Conservation (phyloP, 495 filamentous ascomycete species). For the Penicillium canescens region DNA sequence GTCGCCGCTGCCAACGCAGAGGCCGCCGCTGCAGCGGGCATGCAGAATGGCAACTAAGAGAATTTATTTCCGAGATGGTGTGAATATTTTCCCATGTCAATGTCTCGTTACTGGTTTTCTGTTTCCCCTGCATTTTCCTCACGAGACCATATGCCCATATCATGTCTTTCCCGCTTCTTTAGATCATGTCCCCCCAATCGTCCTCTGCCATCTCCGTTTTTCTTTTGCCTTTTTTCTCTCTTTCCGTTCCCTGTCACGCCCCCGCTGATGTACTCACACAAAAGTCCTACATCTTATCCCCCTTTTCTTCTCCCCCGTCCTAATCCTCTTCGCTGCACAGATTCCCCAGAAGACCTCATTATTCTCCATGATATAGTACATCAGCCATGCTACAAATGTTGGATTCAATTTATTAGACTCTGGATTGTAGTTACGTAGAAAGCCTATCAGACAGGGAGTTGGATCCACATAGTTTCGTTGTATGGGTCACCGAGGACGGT, state of each 20-base stretch:
- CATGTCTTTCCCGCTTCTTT: slow-evolving; percentile 29
- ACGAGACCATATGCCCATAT: slow-evolving; percentile 41
- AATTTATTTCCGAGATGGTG: slow-evolving; percentile 6
- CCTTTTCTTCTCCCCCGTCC: slow-evolving; percentile 8
- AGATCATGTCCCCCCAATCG: slow-evolving; percentile 24
- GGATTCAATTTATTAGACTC: slow-evolving; percentile 9
- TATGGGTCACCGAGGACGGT: no score
- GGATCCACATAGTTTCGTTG: no score
- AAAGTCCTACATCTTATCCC: slow-evolving; percentile 26
- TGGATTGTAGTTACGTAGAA: neutral
- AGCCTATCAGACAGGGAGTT: no score
- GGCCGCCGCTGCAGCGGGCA: slow-evolving; percentile 35
- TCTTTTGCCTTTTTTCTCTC: slow-evolving; percentile 9
- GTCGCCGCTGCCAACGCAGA: slow-evolving; percentile 39
- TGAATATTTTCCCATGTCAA: slow-evolving; percentile 5
- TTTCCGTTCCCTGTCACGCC: slow-evolving; percentile 17
- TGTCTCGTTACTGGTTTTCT: slow-evolving; percentile 6
- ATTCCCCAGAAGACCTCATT: slow-evolving; percentile 27
- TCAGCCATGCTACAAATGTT: slow-evolving; percentile 23
- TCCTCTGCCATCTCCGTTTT: slow-evolving; percentile 20
- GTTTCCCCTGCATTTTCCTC: slow-evolving; percentile 17
- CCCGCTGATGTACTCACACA: slow-evolving; percentile 30
- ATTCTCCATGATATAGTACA: slow-evolving; percentile 28
- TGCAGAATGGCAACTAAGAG: slow-evolving; percentile 43
- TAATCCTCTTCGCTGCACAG: slow-evolving; percentile 34